Base-by-base conservation (phyloP, 148 eudicot species). In the Dysphania ambrosioides region DNA sequence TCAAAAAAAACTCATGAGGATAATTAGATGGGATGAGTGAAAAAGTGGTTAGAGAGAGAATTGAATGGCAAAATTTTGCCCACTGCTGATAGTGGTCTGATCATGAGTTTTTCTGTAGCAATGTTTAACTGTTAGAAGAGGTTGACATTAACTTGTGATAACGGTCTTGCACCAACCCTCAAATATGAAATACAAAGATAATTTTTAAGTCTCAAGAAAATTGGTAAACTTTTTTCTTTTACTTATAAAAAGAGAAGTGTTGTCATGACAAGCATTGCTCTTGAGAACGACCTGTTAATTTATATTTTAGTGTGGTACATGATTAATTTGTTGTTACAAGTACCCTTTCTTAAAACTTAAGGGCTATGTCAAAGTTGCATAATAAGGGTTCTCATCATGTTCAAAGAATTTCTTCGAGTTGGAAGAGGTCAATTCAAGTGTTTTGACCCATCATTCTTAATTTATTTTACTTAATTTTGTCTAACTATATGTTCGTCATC, bases 221-320 rank as follows among this genome's bases (percentile, higher is more conserved):
- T 47, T 16, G 53, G 53, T 47, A 47, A 47, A 44, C 16, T 11
- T 47, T 12, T 16, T 47, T 15, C 16, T 5, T 47, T 13, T 13
- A 4, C n/a, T 47, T 6, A 47, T 47, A 47, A 47, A 15, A 47
- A 16, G 19, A 30, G 18, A 62, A 31, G 30, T 31, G n/a, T 62
- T 62, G 66, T 31, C 66, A 62, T 31, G 66, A 61, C 30, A 61
- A 61, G 66, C 10, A 62, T 62, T 62, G 66, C 66, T 62, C 40
- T 3, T 31, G 21, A 15, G 8, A 32, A 63, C 38, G 53, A 47
- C 53, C 53, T 47, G 21, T 47, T 47, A 47, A 47, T 2, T 47
- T 47, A 5, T 2, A 16, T 11, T 16, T 47, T 13, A 53, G 21
- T 5, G 4, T 53, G 58, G 58, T n/a, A 24, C 9, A 53, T 53